phyloP scores from a whole-genome alignment of 768 basidiomycete species.

The Mycena indigotica region DNA sequence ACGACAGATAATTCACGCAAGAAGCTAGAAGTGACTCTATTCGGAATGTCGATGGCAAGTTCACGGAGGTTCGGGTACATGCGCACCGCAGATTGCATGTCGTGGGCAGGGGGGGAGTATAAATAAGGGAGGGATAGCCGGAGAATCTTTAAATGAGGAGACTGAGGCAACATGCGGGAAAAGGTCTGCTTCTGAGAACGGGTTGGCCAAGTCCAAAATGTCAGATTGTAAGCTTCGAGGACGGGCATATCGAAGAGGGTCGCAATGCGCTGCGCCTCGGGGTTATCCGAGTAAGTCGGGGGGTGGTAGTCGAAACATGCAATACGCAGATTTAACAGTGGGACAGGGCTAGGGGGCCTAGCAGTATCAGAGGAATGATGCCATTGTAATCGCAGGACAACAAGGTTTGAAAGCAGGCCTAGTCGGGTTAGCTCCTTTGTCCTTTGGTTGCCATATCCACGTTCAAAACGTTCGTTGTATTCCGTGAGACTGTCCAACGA shows the following conservation, averaged over 20 bases:
- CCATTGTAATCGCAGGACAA: neutral
- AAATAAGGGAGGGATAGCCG: neutral
- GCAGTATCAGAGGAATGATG: neutral
- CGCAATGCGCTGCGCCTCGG: neutral
- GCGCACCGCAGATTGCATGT: neutral
- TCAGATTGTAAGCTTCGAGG: conserved; percentile 3
- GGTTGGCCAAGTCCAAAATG: no score
- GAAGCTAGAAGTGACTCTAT: neutral
- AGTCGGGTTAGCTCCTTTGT: no score
- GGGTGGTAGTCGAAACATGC: neutral
- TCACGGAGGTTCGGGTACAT: conserved; percentile 4
- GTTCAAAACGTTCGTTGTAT: neutral
- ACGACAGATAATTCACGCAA: neutral
- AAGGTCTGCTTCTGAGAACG: no score
- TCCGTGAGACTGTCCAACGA: no score
- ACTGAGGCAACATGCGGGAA: neutral
- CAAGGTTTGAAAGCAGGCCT: neutral
- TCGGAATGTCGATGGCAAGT: conserved; percentile 1
- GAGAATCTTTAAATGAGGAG: conserved; percentile 1
- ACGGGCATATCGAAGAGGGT: conserved; percentile 7
- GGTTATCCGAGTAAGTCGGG: neutral
- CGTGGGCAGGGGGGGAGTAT: neutral
- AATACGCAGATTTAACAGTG: neutral
- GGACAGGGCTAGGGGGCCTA: neutral
- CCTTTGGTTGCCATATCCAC: no score